phyloP scores from a whole-genome alignment of 768 basidiomycete genomes.

The Mycena filopes region DNA sequence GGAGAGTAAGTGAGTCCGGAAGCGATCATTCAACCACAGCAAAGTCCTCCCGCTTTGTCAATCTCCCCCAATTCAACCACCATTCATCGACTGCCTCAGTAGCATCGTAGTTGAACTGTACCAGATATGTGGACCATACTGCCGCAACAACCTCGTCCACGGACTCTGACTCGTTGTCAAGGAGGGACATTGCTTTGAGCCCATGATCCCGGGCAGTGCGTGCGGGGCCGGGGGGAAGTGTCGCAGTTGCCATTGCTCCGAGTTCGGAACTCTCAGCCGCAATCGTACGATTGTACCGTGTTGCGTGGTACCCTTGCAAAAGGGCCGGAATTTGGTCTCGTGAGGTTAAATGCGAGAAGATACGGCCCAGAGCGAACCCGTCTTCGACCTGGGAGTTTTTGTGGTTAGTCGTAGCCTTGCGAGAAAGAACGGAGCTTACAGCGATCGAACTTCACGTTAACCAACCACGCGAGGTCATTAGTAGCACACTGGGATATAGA shows the following conservation, averaged over 20 bases:
- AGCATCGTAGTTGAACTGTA: constrained; percentile 61
- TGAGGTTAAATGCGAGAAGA: neutral
- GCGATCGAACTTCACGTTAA: constrained; percentile 19
- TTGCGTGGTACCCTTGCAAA: neutral
- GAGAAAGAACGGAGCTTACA: too few relatives aligned
- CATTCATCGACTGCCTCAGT: constrained; percentile 56
- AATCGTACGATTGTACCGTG: neutral
- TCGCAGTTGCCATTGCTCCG: neutral
- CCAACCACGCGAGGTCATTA: too few relatives aligned
- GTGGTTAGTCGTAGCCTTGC: neutral
- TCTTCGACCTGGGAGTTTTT: constrained; percentile 1
- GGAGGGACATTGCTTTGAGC: too few relatives aligned
- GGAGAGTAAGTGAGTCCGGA: too few relatives aligned
- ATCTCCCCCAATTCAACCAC: constrained; percentile 52
- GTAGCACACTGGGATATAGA: too few relatives aligned
- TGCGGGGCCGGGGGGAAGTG: neutral
- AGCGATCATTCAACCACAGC: too few relatives aligned
- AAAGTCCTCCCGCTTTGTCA: too few relatives aligned
- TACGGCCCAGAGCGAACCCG: constrained; percentile 1
- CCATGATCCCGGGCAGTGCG: neutral
- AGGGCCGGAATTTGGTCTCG: neutral
- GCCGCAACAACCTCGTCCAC: constrained; percentile 45
- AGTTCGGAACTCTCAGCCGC: constrained; percentile 6
- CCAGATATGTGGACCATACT: constrained; percentile 46
- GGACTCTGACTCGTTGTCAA: too few relatives aligned